These are phyloP conservation scores for Lentinula lateritia DNA, from an alignment of 768 basidiomycete genomes.

Conservation along the genomic window DNA sequence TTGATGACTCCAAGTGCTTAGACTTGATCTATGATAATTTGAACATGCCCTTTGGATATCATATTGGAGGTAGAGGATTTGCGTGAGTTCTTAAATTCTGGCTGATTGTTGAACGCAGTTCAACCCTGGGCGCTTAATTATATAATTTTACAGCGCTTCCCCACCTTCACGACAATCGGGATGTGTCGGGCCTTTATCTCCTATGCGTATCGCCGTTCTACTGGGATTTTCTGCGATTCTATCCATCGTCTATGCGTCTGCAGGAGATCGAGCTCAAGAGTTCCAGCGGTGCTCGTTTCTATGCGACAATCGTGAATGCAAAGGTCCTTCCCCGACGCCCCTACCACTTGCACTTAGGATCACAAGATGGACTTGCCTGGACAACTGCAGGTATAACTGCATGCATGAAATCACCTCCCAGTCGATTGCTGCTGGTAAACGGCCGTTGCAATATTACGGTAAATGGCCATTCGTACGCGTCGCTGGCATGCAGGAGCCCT, in stretches of 20 bases:
- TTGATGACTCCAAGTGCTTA: background rate
- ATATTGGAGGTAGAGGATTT: background rate
- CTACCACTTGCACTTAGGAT: conserved; percentile 55
- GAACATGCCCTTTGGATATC: background rate
- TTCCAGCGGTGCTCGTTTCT: conserved; percentile 46
- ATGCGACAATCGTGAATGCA: conserved; percentile 40
- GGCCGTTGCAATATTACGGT: conserved; percentile 79
- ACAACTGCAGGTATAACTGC: conserved; percentile 87
- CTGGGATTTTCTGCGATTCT: background rate
- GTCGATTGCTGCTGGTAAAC: conserved; percentile 33
- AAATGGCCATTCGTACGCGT: conserved; percentile 97
- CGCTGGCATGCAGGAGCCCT: conserved; percentile 87
- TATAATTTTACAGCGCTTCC: no score
- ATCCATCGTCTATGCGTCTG: conserved; percentile 31
- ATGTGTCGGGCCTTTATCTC: background rate
- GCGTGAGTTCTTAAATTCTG: background rate
- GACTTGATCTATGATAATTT: background rate
- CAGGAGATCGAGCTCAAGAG: conserved; percentile 53
- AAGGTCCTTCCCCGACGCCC: conserved; percentile 15
- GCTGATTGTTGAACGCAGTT: no score
- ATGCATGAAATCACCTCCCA: conserved; percentile 72
- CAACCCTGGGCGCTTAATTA: no score
- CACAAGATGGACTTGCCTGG: conserved; percentile 80
- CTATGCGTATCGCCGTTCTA: background rate
- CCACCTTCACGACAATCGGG: no score